Conservation (phyloP, 2,329 filamentous ascomycete species). For the Colletotrichum sp. region DNA sequence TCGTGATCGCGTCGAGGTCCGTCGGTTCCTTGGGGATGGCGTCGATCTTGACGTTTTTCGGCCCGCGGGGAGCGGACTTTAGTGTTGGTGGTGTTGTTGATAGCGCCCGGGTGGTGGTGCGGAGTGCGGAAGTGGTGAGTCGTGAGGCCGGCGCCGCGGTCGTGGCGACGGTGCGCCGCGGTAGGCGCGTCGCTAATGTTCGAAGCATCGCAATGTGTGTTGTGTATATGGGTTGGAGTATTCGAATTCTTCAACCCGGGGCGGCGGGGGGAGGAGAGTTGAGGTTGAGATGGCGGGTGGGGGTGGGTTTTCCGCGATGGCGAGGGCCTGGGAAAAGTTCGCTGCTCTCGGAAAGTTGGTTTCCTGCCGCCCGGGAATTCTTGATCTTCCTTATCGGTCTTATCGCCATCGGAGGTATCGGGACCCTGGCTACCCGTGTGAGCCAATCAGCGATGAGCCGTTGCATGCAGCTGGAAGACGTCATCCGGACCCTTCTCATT, state of each 20-base stretch:
- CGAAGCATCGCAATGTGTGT: conserved; percentile 13
- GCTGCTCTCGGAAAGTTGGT: not conserved
- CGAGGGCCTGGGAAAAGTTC: conserved; percentile 12
- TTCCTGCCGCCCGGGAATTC: not conserved
- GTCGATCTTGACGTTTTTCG: not conserved
- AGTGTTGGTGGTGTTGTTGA: conserved; percentile 3
- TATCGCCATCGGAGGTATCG: conserved; percentile 6
- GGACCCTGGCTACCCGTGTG: not conserved
- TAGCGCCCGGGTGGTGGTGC: not conserved
- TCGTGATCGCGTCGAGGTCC: conserved; percentile 87
- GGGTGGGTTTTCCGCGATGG: not conserved
- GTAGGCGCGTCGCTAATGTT: conserved; percentile 22
- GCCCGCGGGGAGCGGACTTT: not conserved
- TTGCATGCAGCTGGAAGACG: conserved; percentile 5
- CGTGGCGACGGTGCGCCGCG: conserved; percentile 1
- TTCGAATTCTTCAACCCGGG: not conserved
- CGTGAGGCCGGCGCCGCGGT: not conserved
- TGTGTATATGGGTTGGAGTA: not conserved
- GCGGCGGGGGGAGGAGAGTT: not conserved
- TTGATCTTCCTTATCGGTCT: conserved; percentile 7
- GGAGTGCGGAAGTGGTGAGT: not conserved
- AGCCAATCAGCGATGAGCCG: not conserved
- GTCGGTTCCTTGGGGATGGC: conserved; percentile 66
- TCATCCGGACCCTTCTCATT: not conserved
- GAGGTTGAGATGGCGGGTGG: not conserved